These are phyloP conservation scores for Sophora flavescens DNA, from an alignment of 306 rosid species.

Conservation along the genomic window DNA sequence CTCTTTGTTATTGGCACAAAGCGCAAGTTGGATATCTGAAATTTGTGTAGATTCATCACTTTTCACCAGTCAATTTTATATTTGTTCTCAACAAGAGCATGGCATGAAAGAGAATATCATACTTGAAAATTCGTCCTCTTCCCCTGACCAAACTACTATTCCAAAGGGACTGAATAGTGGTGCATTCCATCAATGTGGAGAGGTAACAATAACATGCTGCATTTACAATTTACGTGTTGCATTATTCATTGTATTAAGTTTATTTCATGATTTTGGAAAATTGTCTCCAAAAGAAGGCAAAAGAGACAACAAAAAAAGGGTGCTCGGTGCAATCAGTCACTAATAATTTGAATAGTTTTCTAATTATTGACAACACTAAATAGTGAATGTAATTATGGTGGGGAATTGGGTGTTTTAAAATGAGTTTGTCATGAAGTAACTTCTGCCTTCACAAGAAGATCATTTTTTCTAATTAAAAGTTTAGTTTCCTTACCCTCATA, in stretches of 20 bases:
- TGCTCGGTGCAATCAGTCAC: conserved; percentile 1
- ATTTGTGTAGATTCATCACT: conserved; percentile 89
- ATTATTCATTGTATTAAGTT: neutral
- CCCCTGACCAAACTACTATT: conserved; percentile 53
- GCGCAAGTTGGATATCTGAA: conserved; percentile 89
- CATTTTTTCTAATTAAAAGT: neutral
- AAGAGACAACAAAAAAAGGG: too few species aligned
- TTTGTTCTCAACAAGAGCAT: conserved; percentile 75
- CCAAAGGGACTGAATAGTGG: conserved; percentile 51
- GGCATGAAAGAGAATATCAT: conserved; percentile 41
- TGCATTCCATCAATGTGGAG: conserved; percentile 68
- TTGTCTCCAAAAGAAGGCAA: neutral
- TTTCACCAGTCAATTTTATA: conserved; percentile 73
- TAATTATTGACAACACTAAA: neutral
- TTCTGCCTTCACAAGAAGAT: neutral
- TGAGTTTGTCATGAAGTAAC: neutral
- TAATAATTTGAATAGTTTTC: neutral
- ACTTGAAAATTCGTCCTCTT: conserved; percentile 53
- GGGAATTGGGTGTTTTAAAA: neutral
- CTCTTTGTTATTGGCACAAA: conserved; percentile 92
- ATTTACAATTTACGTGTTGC: conserved; percentile 1
- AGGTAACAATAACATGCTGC: conserved; percentile 70
- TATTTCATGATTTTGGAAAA: neutral
- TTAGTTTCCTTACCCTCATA: conserved; percentile 4
- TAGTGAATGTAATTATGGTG: neutral